Evolutionary conservation across 352 stramenopile species (phyloP), one percentile per base, ranked within the genome.

Genomic region (Globisporangium irregulare): DNA sequence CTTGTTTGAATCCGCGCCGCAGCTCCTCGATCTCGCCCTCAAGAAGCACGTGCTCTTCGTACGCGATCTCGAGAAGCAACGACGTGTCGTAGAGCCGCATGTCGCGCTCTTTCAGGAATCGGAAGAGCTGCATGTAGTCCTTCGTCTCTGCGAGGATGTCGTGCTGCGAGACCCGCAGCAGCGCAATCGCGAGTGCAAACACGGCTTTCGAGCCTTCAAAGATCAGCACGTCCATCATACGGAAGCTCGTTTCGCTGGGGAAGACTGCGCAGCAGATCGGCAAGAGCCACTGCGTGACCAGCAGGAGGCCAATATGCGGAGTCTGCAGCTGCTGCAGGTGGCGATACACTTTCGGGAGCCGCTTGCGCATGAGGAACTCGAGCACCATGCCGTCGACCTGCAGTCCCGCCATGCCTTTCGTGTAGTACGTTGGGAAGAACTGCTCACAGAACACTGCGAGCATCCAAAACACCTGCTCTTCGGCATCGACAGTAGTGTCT

Each of bases 71-170:
- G 70, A 92, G 70, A 20, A 90, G 60, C 60, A 92, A 50, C 7
- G 79, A 60, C 9, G 80, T 73, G 60, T 91, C 84, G 41, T 91
- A 81, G 48, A 92, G 80, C 6, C 81, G 74, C 66, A 77, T 69
- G 60, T 91, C 82, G 22, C 84, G 79, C 38, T 82, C 73, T 54
- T 86, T 89, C 15, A 92, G 70, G 34, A 84, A 74, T 0, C 77
- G 75, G 48, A 91, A 91, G 48, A 92, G 73, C 62, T 91, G 84
- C 66, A 82, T 83, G 67, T 87, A 91, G 60, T 90, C 84, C 15
- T 76, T 71, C n/a, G 74, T 80, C 56, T 90, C 78, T 3, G 74
- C 68, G 29, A 92, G 62, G 10, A 91, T 54, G 34, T 84, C 74
- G 24, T 79, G 71, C 58, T 89, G 82, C 4, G 79, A 80, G 66